Conservation (phyloP, 179 eudicot species). For the Nepenthes alata region DNA sequence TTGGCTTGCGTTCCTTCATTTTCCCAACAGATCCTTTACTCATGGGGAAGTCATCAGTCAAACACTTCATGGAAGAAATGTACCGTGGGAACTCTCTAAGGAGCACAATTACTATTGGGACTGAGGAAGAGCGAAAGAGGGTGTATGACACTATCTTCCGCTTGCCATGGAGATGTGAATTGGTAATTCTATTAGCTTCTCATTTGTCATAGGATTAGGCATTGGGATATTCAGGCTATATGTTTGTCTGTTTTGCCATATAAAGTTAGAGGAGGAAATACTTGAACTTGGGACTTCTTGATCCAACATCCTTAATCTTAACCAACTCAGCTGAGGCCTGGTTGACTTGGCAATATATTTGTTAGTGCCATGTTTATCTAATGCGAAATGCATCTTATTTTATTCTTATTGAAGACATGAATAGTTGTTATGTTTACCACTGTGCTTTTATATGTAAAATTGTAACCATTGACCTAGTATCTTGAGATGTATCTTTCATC, state of each 20-base stretch:
- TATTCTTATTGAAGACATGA: no score
- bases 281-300: no score
- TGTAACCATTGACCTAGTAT: no score
- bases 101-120: conserved; percentile 66
- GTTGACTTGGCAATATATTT: no score
- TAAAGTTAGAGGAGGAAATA: no score
- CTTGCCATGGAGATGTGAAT: conserved; percentile 98
- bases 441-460: no score
- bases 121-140: conserved; percentile 88
- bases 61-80: conserved; percentile 79
- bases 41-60: conserved; percentile 64
- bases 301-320: no score
- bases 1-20: conserved; percentile 6
- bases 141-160: conserved; percentile 93
- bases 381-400: no score
- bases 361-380: no score
- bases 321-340: no score
- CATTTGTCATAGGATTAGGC: neutral
- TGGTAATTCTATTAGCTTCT: conserved; percentile 38
- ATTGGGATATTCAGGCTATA: neutral
- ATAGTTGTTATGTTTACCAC: no score
- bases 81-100: conserved; percentile 65
- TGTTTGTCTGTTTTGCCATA: neutral
- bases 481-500: no score
- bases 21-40: conserved; percentile 41